Evolutionary conservation across 306 rosid genomes (phyloP).

Genomic region (Cucumis sativus): Cucumber_9930_V3 NC_026659.2:23325001-23325500

Average conservation of each 20-base stretch:
- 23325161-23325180: slow-evolving; percentile 24
- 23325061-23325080: slow-evolving; percentile 30
- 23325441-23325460: slow-evolving; percentile 18
- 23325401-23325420: slow-evolving; percentile 11
- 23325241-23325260: slow-evolving; percentile 43
- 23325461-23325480: slow-evolving; percentile 24
- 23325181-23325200: slow-evolving; percentile 38
- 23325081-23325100: slow-evolving; percentile 23
- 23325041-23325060: slow-evolving; percentile 30
- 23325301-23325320: slow-evolving; percentile 21
- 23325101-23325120: slow-evolving; percentile 1
- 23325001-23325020: slow-evolving; percentile 28
- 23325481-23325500: slow-evolving; percentile 28
- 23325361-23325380: slow-evolving; percentile 17
- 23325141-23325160: slow-evolving; percentile 30
- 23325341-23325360: slow-evolving; percentile 22
- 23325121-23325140: background rate
- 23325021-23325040: slow-evolving; percentile 22
- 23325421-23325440: slow-evolving; percentile 14
- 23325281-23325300: slow-evolving; percentile 28
- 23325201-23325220: slow-evolving; percentile 22
- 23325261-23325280: slow-evolving; percentile 24
- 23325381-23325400: slow-evolving; percentile 17
- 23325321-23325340: slow-evolving; percentile 19
- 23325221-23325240: slow-evolving; percentile 31